phyloP scores from a whole-genome alignment of 2,329 filamentous ascomycete species.

The Myriosclerotinia curreyana region DNA sequence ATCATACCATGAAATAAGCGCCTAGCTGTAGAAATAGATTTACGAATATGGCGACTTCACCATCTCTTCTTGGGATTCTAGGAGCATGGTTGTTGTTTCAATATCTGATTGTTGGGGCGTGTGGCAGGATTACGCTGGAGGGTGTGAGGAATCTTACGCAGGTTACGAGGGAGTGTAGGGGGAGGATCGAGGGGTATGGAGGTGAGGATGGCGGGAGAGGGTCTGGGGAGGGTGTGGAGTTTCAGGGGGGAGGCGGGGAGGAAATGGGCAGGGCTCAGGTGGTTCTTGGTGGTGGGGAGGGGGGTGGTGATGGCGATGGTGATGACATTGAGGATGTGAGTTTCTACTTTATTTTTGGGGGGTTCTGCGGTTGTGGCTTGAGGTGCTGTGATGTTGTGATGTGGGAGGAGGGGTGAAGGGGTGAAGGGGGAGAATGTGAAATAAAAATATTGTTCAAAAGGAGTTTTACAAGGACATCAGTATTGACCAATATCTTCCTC shows the following conservation, averaged over 20 bases:
- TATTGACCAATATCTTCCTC: neutral
- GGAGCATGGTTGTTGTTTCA: neutral
- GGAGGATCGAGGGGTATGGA: neutral
- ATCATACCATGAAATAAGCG: neutral
- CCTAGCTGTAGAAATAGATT: neutral
- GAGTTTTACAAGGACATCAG: conserved; percentile 14
- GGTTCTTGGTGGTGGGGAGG: conserved; percentile 10
- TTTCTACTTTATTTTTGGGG: neutral
- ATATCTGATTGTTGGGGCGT: neutral
- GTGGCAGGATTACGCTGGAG: conserved; percentile 3
- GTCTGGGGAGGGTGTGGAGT: neutral
- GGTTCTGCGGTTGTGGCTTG: neutral
- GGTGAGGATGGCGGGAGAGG: neutral
- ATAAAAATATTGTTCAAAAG: neutral
- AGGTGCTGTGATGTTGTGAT: neutral
- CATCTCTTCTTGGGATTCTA: neutral
- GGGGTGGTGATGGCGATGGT: neutral
- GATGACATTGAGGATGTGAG: conserved; percentile 18
- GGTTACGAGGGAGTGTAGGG: conserved; percentile 6
- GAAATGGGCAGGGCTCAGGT: neutral
- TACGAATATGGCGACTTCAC: neutral
- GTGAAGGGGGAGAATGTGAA: neutral
- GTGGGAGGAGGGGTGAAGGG: neutral
- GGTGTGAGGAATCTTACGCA: conserved; percentile 6
- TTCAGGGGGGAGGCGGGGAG: neutral